Conservation (phyloP, 139 green algal genomes). For the Chlamydomonas eustigma region DNA sequence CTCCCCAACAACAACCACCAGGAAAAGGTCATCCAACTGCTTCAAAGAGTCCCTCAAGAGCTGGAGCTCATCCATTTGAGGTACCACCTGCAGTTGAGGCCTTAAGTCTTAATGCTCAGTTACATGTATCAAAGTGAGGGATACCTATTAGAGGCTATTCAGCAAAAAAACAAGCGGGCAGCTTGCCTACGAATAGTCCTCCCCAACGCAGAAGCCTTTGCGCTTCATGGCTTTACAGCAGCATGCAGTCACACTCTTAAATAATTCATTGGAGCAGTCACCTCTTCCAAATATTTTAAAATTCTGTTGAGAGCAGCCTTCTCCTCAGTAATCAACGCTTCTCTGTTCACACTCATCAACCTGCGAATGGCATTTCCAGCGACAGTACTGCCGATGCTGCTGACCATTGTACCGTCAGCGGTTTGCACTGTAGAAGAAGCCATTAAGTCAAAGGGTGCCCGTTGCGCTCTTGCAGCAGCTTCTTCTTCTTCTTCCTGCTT, state of each 20-base stretch:
- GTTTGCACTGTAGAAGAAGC: not conserved
- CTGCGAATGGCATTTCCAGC: not conserved
- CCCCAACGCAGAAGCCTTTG: no score
- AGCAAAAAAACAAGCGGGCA: no score
- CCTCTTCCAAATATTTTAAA: constrained; percentile 44
- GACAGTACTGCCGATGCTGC: not conserved
- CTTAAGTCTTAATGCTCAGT: not conserved
- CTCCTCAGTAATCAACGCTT: constrained; percentile 44
- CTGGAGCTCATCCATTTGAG: constrained; percentile 3
- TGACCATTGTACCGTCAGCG: not conserved
- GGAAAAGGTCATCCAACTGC: constrained; percentile 90
- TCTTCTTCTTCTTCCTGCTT: not conserved
- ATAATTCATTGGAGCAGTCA: no score
- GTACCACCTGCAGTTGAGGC: not conserved
- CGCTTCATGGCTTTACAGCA: no score
- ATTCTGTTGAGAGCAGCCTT: constrained; percentile 22
- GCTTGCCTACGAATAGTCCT: no score
- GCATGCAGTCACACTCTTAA: no score
- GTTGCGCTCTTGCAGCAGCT: constrained; percentile 12
- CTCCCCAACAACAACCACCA: constrained; percentile 95
- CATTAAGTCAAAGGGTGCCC: not conserved
- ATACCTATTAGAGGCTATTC: no score
- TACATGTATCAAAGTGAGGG: no score
- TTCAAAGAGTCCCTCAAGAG: constrained; percentile 39
- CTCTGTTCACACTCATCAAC: constrained; percentile 50